A percentile compares a stretch with the other conserved stretches of the same genome.
Conservation (phyloP, 345 rosid species). For the Populus simonii region DNA sequence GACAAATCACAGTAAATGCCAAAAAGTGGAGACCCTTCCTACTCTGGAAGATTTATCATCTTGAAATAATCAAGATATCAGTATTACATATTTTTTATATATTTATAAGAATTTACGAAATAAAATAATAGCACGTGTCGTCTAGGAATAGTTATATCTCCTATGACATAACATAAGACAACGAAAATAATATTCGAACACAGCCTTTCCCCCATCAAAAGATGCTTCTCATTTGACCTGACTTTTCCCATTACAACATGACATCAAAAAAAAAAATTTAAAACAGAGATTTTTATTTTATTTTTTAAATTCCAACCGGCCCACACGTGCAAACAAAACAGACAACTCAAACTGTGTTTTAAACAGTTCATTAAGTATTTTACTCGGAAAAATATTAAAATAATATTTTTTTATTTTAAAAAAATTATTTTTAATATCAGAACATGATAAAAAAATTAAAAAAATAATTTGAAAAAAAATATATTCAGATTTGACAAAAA, state of each 20-base stretch:
- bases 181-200: not conserved
- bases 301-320: not conserved
- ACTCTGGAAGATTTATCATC: not conserved
- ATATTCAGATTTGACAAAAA: too few species aligned
- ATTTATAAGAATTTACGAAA: not conserved
- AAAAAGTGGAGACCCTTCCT: not conserved
- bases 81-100: too few species aligned
- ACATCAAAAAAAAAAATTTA: not conserved
- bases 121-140: not conserved
- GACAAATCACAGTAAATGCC: not conserved
- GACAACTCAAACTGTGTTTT: conserved; percentile 16
- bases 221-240: not conserved
- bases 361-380: not conserved
- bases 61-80: not conserved
- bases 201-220: not conserved
- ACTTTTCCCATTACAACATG: not conserved
- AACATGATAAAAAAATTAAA: accelerated
- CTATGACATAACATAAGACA: not conserved
- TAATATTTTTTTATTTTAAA: too few species aligned
- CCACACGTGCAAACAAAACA: conserved; percentile 4
- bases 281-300: too few species aligned
- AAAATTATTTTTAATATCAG: too few species aligned
- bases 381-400: too few species aligned
- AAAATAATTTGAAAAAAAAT: too few species aligned
- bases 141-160: not conserved